Evolutionary conservation across 345 rosid genomes (phyloP), one percentile per base, ranked within the genome.

Genomic region (Syzygium jambos): DNA sequence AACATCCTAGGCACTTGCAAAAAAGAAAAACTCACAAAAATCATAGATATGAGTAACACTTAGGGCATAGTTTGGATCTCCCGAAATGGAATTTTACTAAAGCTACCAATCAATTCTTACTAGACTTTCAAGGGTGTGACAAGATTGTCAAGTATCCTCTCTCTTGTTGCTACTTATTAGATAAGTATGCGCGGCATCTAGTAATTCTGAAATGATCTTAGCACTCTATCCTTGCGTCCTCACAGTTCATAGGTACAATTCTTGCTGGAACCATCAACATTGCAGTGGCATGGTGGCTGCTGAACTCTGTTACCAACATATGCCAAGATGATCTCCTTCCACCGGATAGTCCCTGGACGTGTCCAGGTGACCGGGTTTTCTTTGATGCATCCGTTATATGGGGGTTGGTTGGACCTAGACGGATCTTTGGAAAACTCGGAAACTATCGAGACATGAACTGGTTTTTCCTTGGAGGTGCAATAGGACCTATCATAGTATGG

Each of bases 301-400:
- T 95, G 91, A 93, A 52, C 88, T 92, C 99, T 49, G 90, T 96
- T 43, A 87, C 90, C 41, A 93, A 96, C 90, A 95, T 96, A 91
- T 97, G 98, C 90, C 95, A 92, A 84, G 98, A 95, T 53, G 93
- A 95, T 49, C 95, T 94, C 87, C 94, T 97, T 77, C 95, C 98
- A 1, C 85, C 92, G 0, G 88, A 93, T 89, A 95, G 98, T 91
- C 98, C 98, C n/a, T 97, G 98, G 98, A 97, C 98, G 85, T 96
- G 99, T 90, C 99, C 98, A 0, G 86, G 93, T 55, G 98, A 96
- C 83, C 89, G 96, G 63, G 97, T 97, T 87, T 95, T 97, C 95
- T 96, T 96, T 61, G 98, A 97, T 88, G 98, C 99, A 52, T 94
- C 97, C 8, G 97, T 95, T 78, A 97, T 96, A 86, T 97, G 98